Conservation (phyloP, 1,284 basidiomycete species). For the Microstroma glucosiphilum region DNA sequence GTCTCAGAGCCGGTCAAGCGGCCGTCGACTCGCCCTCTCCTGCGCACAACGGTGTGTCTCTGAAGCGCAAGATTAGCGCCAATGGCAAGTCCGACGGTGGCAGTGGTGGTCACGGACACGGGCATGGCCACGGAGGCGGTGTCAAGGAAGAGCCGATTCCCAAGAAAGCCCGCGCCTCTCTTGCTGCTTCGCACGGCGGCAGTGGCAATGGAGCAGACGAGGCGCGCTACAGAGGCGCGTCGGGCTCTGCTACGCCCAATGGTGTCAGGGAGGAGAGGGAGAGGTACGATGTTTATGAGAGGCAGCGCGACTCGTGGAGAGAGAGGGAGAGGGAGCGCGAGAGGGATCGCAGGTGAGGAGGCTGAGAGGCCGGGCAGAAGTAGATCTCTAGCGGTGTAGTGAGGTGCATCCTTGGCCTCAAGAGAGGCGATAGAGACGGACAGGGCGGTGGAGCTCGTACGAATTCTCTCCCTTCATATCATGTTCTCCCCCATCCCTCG, state of each 20-base stretch:
- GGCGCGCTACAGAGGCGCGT: background rate
- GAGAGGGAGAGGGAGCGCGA: slow-evolving; percentile 4
- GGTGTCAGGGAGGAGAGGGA: background rate
- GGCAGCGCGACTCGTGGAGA: background rate
- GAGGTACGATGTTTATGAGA: background rate
- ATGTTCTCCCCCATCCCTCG: no score
- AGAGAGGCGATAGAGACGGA: no score
- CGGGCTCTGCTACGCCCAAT: background rate
- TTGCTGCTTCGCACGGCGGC: background rate
- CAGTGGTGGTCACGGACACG: background rate
- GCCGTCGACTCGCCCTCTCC: background rate
- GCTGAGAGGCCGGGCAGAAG: no score
- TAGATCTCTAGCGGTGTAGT: no score
- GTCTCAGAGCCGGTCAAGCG: background rate
- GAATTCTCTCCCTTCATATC: no score
- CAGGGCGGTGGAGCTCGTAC: no score
- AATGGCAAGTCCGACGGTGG: background rate
- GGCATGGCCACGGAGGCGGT: no score
- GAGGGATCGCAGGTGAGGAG: background rate
- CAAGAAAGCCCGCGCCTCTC: background rate
- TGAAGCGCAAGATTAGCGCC: background rate
- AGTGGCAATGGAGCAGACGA: background rate
- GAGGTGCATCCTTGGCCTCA: no score
- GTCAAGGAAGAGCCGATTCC: background rate
- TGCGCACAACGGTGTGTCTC: background rate